Evolutionary conservation across 2,329 filamentous ascomycete species (phyloP).

Genomic region (Myriosclerotinia curreyana): DNA sequence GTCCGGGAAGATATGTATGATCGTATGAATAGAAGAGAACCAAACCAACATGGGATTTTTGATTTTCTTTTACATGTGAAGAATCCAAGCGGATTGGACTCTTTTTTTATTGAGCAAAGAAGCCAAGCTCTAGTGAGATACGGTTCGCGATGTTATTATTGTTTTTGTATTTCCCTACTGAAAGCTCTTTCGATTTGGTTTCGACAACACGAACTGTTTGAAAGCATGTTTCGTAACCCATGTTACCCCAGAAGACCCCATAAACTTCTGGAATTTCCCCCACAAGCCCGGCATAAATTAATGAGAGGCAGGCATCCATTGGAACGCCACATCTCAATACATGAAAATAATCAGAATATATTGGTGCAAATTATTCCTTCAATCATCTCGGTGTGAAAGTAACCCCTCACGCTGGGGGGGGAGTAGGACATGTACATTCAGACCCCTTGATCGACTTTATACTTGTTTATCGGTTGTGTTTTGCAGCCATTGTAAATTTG

Average conservation of each 20-base stretch:
- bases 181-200: not conserved
- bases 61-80: not conserved
- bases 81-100: not conserved
- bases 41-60: not conserved
- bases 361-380: slow-evolving; percentile 21
- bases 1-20: not conserved
- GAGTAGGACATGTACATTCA: slow-evolving; percentile 2
- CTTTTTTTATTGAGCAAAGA: not conserved
- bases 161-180: not conserved
- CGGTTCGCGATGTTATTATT: not conserved
- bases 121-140: not conserved
- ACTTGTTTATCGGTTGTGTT: not conserved
- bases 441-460: not conserved
- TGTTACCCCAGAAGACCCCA: slow-evolving; percentile 1
- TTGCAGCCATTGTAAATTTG: not conserved
- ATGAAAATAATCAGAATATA: not conserved
- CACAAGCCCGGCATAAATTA: not conserved
- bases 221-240: not conserved
- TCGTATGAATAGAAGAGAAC: not conserved
- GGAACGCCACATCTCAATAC: not conserved
- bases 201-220: slow-evolving; percentile 1
- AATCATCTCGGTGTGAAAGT: slow-evolving; percentile 17
- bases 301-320: not conserved
- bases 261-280: slow-evolving; percentile 3
- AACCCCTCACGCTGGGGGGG: not conserved